Percentiles rank a stretch among this genome's conserved stretches.
These are phyloP conservation scores for Eremochloa ophiuroides DNA, from an alignment of 176 grass and related monocot genomes.

Conservation along the genomic window DNA sequence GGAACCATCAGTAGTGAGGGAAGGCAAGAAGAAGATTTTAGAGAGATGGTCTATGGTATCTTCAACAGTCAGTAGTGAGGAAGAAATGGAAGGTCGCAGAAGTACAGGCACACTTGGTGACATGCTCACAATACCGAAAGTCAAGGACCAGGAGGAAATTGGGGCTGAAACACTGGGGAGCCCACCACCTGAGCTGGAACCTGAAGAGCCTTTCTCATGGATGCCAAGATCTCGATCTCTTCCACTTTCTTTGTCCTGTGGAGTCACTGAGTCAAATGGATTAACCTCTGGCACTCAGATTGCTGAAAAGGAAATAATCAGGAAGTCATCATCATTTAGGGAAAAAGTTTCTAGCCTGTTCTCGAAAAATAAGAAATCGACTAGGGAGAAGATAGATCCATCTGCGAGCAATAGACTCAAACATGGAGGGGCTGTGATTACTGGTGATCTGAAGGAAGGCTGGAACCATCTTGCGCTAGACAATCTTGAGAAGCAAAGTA, in stretches of 20 bases:
- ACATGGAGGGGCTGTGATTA: background rate
- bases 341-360: conserved; percentile 80
- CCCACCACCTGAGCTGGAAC: conserved; percentile 26
- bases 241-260: conserved; percentile 55
- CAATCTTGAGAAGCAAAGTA: conserved; percentile 9
- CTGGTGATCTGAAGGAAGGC: conserved; percentile 10
- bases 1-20: conserved; percentile 66
- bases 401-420: conserved; percentile 22
- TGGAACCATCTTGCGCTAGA: conserved; percentile 19
- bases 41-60: conserved; percentile 83
- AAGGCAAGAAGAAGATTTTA: conserved; percentile 81
- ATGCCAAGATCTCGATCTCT: conserved; percentile 72
- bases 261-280: conserved; percentile 28
- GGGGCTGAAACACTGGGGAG: conserved; percentile 16
- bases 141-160: conserved; percentile 40
- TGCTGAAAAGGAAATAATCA: conserved; percentile 50
- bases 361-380: conserved; percentile 64
- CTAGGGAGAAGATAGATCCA: conserved; percentile 24
- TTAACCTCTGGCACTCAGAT: conserved; percentile 24
- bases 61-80: conserved; percentile 38
- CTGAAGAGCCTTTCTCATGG: conserved; percentile 29
- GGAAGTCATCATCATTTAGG: conserved; percentile 63
- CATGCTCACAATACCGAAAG: conserved; percentile 75
- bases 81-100: conserved; percentile 50
- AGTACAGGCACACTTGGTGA: conserved; percentile 74